phyloP scores from a whole-genome alignment of 371 early-diverging fungal genomes.

The Blakeslea trispora region DNA sequence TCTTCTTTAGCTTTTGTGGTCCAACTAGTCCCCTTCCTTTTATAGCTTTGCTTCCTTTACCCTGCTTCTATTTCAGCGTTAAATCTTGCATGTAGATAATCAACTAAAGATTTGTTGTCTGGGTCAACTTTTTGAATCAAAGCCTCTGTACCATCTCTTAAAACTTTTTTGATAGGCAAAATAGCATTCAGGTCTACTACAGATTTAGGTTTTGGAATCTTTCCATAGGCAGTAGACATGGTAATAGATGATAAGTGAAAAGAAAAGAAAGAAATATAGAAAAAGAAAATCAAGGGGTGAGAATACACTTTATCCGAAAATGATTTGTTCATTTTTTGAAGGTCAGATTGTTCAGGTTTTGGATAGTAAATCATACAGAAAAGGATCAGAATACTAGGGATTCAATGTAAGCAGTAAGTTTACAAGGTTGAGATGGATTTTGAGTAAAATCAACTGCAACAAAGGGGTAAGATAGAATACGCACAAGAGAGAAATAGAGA shows the following conservation, averaged over 20 bases:
- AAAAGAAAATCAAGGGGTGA: neutral
- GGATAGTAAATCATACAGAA: no score
- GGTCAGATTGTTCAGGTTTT: no score
- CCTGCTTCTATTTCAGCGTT: constrained; percentile 69
- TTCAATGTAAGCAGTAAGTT: no score
- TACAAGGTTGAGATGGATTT: no score
- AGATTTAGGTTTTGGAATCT: constrained; percentile 48
- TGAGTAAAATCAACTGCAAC: no score
- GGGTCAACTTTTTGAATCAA: constrained; percentile 35
- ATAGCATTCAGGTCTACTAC: constrained; percentile 29
- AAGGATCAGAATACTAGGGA: no score
- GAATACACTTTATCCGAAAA: neutral
- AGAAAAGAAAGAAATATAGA: constrained; percentile 11
- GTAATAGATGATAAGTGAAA: constrained; percentile 11
- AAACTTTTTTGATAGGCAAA: constrained; percentile 49
- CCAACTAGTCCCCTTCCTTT: no score
- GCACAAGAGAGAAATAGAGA: no score
- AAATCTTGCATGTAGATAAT: constrained; percentile 56
- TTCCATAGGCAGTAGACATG: constrained; percentile 70
- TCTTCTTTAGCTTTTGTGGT: no score
- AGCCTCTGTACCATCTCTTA: constrained; percentile 34
- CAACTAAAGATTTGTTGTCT: constrained; percentile 34
- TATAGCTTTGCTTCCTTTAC: no score
- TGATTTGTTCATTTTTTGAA: no score
- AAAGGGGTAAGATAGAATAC: no score